These are phyloP conservation scores for Phytophthora nicotianae DNA, from an alignment of 352 stramenopile genomes.

Conservation along the genomic window DNA sequence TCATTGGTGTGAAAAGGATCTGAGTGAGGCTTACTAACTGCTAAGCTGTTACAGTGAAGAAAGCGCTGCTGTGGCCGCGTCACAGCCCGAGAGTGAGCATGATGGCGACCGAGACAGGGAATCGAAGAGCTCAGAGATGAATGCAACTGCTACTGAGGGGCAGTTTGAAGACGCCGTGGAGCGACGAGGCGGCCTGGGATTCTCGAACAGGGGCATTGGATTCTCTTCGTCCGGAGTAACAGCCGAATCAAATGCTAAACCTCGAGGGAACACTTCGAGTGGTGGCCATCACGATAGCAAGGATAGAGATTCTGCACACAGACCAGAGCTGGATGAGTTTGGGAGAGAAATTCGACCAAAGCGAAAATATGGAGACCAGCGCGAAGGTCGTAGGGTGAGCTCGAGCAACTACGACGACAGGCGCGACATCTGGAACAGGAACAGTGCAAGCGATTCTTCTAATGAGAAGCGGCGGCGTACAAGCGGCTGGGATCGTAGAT, in stretches of 20 bases:
- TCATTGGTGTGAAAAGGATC: background rate
- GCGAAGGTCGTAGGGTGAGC: slow-evolving; percentile 3
- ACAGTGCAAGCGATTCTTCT: slow-evolving; percentile 1
- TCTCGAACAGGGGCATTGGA: slow-evolving; percentile 35
- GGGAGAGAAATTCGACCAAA: slow-evolving; percentile 34
- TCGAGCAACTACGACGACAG: slow-evolving; percentile 5
- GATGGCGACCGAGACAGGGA: slow-evolving; percentile 24
- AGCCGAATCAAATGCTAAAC: slow-evolving; percentile 5
- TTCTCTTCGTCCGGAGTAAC: slow-evolving; percentile 18
- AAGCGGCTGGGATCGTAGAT: slow-evolving; percentile 36
- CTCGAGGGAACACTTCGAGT: background rate
- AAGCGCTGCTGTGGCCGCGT: slow-evolving; percentile 32
- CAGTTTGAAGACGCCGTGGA: slow-evolving; percentile 69
- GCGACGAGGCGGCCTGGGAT: slow-evolving; percentile 35
- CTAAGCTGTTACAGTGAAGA: slow-evolving; percentile 57
- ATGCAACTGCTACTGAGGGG: slow-evolving; percentile 11
- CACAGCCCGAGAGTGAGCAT: slow-evolving; percentile 37
- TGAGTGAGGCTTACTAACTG: slow-evolving; percentile 16
- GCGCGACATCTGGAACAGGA: background rate
- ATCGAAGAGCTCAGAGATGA: slow-evolving; percentile 3
- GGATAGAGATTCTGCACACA: slow-evolving; percentile 10
- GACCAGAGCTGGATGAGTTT: slow-evolving; percentile 34
- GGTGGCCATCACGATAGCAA: slow-evolving; percentile 5
- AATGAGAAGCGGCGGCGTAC: slow-evolving; percentile 33
- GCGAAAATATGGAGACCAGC: slow-evolving; percentile 15